Conservation (phyloP, 2,329 filamentous ascomycete species). For the Cercospora sp. region DNA sequence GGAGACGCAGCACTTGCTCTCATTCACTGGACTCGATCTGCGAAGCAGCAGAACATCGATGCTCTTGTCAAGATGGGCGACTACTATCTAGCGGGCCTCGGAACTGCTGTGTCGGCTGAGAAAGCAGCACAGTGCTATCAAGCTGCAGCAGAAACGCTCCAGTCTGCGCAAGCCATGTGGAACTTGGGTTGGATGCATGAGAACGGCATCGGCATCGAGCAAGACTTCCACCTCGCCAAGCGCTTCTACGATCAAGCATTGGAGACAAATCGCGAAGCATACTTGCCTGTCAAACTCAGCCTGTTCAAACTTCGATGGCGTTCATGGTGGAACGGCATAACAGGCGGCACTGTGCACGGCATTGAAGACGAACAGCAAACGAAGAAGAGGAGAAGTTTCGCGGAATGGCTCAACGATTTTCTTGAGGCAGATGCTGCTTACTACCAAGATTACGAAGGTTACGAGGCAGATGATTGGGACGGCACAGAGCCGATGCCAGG, state of each 20-base stretch:
- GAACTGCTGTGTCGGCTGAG: conserved; percentile 63
- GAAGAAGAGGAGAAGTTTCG: conserved; percentile 51
- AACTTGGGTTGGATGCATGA: conserved; percentile 99
- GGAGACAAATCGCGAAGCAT: conserved; percentile 87
- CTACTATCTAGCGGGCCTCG: conserved; percentile 86
- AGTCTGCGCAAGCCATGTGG: conserved; percentile 92
- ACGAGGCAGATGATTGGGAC: conserved; percentile 48
- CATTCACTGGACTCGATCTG: conserved; percentile 92
- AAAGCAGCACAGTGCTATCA: conserved; percentile 94
- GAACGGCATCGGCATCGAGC: conserved; percentile 86
- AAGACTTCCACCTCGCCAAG: conserved; percentile 97
- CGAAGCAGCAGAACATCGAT: conserved; percentile 89
- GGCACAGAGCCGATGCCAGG: conserved; percentile 50
- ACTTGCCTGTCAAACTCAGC: conserved; percentile 86
- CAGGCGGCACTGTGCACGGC: conserved; percentile 84
- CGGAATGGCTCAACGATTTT: conserved; percentile 86
- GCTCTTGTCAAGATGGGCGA: conserved; percentile 97
- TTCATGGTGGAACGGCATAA: conserved; percentile 93
- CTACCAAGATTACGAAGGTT: conserved; percentile 50
- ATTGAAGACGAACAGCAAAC: conserved; percentile 71
- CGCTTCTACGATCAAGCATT: conserved; percentile 91
- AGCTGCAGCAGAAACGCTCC: conserved; percentile 84
- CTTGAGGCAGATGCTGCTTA: conserved; percentile 58
- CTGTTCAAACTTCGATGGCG: conserved; percentile 79
- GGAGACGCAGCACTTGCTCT: conserved; percentile 69